Base-by-base conservation (phyloP, 2,329 filamentous ascomycete species). In the Drechslerella dactyloides region DNA sequence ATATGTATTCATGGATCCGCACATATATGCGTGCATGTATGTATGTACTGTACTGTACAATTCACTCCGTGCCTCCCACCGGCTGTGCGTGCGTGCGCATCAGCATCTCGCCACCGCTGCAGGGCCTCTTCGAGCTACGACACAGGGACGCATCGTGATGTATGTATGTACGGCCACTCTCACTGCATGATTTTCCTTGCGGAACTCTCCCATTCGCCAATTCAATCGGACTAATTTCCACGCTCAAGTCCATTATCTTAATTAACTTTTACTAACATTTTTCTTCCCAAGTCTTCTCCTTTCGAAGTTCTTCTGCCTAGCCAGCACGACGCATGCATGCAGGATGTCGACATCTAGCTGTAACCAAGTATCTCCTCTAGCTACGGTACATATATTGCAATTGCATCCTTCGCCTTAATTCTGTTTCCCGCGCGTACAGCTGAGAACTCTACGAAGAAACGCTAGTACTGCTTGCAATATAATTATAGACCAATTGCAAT, bases 271-370 rank as follows among this genome's bases (percentile, higher is more conserved):
- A 33, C 8, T 33, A 33, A 40, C 15, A 8, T 52, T 19, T 17
- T 51, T 63, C 58, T 58, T 33, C 54, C 59, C 62, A 44, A n/a
- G n/a, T n/a, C n/a, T n/a, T n/a, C 23, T 33, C 42, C 15, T 13
- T 23, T 48, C 10, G 24, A 40, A 24, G 8, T 52, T 19, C 23
- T 51, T 63, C 58, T 58, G 46, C 54, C 59, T 69, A 44, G n/a
- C n/a, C n/a, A n/a, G 35, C 17, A 59, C 33, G 23, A 10, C 53
- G 23, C 58, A 64, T 70, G 66, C 66, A 70, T 70, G 66, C 66
- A 70, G 66, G 24, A 70, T 70, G 66, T 70, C 66, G 66, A 70
- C 66, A 70, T 70, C 59, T 17, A 51, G 17, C 46, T 21, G 46
- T 21, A n/a, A n/a, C 15, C 11, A 51, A 4, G 27, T 33, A 33